These are phyloP conservation scores for Escallonia rubra DNA, from an alignment of 129 eudicot genomes.

Conservation along the genomic window DNA sequence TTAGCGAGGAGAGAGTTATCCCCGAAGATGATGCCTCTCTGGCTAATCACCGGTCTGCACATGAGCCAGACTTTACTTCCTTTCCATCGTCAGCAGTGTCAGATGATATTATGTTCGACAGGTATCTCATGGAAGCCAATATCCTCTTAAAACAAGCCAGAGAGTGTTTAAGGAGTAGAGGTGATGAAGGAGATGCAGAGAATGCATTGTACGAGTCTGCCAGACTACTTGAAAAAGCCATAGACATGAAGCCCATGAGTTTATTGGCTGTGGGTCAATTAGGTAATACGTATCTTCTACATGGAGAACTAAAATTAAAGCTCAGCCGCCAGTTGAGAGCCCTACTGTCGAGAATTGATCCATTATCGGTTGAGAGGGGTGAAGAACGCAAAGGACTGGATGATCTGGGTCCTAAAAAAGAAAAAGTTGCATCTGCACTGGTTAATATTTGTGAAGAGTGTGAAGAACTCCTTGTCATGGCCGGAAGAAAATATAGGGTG, in stretches of 20 bases:
- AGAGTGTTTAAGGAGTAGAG: conserved; percentile 39
- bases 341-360: conserved; percentile 40
- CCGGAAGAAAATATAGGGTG: conserved; percentile 76
- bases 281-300: conserved; percentile 94
- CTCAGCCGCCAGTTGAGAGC: conserved; percentile 66
- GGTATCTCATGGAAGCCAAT: conserved; percentile 59
- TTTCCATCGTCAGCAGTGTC: conserved; percentile 49
- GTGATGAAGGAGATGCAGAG: conserved; percentile 55
- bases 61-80: conserved; percentile 26
- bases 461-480: conserved; percentile 83
- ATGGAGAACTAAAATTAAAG: conserved; percentile 82
- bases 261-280: conserved; percentile 88
- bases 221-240: conserved; percentile 59
- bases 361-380: conserved; percentile 11
- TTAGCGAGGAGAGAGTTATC: conserved; percentile 5
- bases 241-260: conserved; percentile 88
- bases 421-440: conserved; percentile 54
- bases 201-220: conserved; percentile 55
- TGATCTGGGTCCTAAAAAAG: conserved; percentile 36
- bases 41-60: conserved; percentile 19
- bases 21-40: conserved; percentile 19
- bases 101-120: conserved; percentile 55
- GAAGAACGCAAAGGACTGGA: conserved; percentile 18
- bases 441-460: conserved; percentile 86
- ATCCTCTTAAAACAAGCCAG: conserved; percentile 68